Conservation (phyloP, 2,329 filamentous ascomycete species). For the Coniochaeta hoffmannii region DNA sequence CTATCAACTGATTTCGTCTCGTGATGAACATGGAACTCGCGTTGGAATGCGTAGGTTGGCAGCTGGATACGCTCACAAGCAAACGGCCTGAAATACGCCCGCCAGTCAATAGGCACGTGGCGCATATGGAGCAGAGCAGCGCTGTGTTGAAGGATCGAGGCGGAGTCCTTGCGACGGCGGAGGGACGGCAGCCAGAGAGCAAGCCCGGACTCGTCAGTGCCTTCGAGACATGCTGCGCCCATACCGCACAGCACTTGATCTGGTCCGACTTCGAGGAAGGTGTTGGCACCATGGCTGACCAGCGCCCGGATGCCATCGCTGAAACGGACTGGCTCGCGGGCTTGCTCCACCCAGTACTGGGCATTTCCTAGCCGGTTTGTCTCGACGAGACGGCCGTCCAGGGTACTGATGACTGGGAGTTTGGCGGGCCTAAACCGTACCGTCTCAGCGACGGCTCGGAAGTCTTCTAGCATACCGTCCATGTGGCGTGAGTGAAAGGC, state of each 20-base stretch:
- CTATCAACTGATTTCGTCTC: too few species aligned
- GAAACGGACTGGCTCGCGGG: conserved; percentile 19
- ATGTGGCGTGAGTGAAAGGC: conserved; percentile 21
- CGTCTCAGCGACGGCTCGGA: conserved; percentile 14
- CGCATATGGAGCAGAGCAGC: conserved; percentile 17
- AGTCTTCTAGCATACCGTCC: conserved; percentile 16
- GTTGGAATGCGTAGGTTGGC: conserved; percentile 24
- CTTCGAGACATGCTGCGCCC: conserved; percentile 17
- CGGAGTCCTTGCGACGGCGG: conserved; percentile 8
- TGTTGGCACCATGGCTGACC: conserved; percentile 13
- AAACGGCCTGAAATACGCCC: conserved; percentile 19
- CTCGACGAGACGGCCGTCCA: conserved; percentile 13
- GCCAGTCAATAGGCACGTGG: conserved; percentile 20
- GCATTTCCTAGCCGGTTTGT: conserved; percentile 15
- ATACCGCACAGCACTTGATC: conserved; percentile 19
- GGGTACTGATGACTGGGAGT: conserved; percentile 16
- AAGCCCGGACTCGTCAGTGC: conserved; percentile 5
- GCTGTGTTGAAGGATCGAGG: conserved; percentile 13
- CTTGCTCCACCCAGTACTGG: conserved; percentile 21
- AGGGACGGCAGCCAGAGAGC: conserved; percentile 20
- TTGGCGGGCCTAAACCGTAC: conserved; percentile 13
- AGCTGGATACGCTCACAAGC: conserved; percentile 17
- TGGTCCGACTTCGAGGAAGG: conserved; percentile 23
- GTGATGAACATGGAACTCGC: conserved; percentile 8
- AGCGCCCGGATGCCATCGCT: conserved; percentile 20